Evolutionary conservation across 345 rosid genomes (phyloP).

Genomic region (Eucalyptus guilfoylei): DNA sequence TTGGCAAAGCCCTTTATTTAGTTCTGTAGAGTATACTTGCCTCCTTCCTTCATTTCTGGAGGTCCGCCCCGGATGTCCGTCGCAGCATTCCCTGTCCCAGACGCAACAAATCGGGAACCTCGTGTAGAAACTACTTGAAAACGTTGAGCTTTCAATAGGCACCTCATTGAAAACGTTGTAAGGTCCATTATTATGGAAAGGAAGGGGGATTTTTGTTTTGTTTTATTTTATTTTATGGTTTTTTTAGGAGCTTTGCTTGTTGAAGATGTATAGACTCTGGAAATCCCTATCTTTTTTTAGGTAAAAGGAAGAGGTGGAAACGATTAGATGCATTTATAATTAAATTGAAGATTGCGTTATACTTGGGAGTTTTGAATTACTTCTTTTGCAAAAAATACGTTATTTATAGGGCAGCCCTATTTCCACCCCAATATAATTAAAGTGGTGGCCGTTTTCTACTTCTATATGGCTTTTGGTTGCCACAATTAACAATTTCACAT

Average conservation of each 20-base stretch:
- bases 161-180: neutral
- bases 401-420: too few relatives aligned
- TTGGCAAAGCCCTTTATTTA: neutral
- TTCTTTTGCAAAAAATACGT: neutral
- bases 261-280: neutral
- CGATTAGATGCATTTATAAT: neutral
- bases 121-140: too few relatives aligned
- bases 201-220: neutral
- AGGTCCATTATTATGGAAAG: neutral
- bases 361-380: neutral
- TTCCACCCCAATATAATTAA: too few relatives aligned
- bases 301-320: neutral
- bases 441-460: too few relatives aligned
- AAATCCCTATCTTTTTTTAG: neutral
- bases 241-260: neutral
- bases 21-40: neutral
- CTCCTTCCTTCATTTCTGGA: too few relatives aligned
- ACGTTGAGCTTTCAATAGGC: too few relatives aligned
- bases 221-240: neutral
- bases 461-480: too few relatives aligned
- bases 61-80: too few relatives aligned
- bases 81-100: neutral
- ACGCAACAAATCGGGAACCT: neutral
- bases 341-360: neutral
- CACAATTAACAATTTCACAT: too few relatives aligned